Conservation (phyloP, 129 eudicot species). For the Flaveria linearis region DNA sequence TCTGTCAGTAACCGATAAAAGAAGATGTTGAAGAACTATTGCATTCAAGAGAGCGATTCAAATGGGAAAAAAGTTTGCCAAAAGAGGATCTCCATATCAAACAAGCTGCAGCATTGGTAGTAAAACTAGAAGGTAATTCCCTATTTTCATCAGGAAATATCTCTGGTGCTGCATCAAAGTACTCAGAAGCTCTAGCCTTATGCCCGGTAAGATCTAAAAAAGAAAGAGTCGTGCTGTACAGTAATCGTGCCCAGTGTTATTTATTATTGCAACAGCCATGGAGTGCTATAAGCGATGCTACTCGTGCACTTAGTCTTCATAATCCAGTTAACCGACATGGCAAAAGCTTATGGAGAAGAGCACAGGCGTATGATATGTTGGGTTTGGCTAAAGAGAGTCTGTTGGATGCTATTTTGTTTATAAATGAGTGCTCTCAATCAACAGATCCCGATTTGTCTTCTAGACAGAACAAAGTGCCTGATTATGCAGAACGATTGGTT, state of each 20-base stretch:
- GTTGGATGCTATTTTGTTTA: constrained; percentile 82
- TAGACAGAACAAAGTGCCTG: constrained; percentile 91
- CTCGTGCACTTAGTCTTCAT: constrained; percentile 90
- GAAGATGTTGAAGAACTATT: constrained; percentile 68
- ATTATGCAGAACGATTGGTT: constrained; percentile 90
- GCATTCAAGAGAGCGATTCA: constrained; percentile 59
- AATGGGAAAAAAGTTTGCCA: constrained; percentile 86
- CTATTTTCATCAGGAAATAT: constrained; percentile 85
- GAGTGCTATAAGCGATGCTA: constrained; percentile 88
- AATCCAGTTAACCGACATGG: constrained; percentile 93
- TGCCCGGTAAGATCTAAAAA: constrained; percentile 89
- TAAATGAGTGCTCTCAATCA: constrained; percentile 89
- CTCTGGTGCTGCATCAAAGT: constrained; percentile 84
- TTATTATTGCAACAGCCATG: constrained; percentile 82
- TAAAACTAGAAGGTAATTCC: constrained; percentile 92
- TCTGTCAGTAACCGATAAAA: constrained; percentile 55
- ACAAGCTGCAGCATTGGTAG: constrained; percentile 94
- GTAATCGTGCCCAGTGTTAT: constrained; percentile 94
- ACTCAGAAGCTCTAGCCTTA: constrained; percentile 79
- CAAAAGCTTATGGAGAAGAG: constrained; percentile 95
- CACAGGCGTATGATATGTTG: constrained; percentile 94
- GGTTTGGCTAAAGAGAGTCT: constrained; percentile 94
- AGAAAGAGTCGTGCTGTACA: constrained; percentile 82
- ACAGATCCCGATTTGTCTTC: constrained; percentile 69
- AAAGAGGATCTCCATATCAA: constrained; percentile 97